Evolutionary conservation across 148 eudicot species (phyloP).

Genomic region (Fagopyrum tataricum): DNA sequence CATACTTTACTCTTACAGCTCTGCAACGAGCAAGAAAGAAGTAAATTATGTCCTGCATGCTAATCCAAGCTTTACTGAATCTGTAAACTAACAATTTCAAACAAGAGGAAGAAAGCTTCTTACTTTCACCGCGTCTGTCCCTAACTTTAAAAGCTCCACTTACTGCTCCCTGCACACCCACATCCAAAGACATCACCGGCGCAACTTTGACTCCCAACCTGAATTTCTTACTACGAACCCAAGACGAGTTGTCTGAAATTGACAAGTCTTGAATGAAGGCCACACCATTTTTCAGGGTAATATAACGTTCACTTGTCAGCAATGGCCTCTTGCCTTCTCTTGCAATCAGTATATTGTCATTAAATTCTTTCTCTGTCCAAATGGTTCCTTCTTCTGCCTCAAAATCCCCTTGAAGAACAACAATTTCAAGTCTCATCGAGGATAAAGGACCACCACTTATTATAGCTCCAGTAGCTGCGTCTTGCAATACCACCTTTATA

Average conservation of each 20-base stretch:
- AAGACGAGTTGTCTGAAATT: conserved; percentile 63
- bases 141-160: conserved; percentile 46
- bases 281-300: conserved; percentile 31
- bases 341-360: conserved; percentile 31
- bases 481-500: conserved; percentile 20
- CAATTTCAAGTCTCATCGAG: conserved; percentile 36
- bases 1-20: no score
- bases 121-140: conserved; percentile 53
- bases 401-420: conserved; percentile 62
- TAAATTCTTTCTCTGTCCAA: conserved; percentile 52
- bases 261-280: conserved; percentile 29
- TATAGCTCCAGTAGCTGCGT: conserved; percentile 15
- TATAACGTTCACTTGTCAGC: conserved; percentile 34
- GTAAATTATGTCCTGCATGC: no score
- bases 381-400: conserved; percentile 33
- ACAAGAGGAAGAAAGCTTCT: conserved; percentile 16
- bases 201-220: conserved; percentile 47
- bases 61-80: no score
- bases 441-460: conserved; percentile 31
- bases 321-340: conserved; percentile 56
- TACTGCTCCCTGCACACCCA: conserved; percentile 43
- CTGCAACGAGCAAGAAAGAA: no score
- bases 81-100: no score
- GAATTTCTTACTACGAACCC: conserved; percentile 39
- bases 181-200: conserved; percentile 22